phyloP scores from a whole-genome alignment of 306 rosid species.

The Ziziphus jujuba region DNA sequence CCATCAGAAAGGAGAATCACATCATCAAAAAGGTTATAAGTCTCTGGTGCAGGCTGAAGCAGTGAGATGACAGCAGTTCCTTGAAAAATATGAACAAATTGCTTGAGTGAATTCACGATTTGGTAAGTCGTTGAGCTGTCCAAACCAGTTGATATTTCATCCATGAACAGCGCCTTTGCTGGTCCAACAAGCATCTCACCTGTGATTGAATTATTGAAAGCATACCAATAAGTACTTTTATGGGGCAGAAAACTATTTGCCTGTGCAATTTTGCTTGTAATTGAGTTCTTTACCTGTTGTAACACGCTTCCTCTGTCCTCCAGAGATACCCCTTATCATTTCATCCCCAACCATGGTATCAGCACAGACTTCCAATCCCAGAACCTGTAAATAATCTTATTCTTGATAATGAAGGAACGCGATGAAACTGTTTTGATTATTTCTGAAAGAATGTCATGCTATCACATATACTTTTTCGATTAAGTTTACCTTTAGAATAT shows the following conservation, averaged over 20 bases:
- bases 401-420: background rate
- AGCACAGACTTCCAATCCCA: constrained; percentile 48
- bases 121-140: constrained; percentile 54
- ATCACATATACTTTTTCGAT: background rate
- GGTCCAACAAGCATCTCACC: constrained; percentile 58
- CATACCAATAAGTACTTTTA: background rate
- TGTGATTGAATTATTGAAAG: background rate
- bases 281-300: constrained; percentile 40
- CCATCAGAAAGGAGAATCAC: constrained; percentile 47
- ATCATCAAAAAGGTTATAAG: constrained; percentile 46
- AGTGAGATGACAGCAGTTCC: constrained; percentile 46
- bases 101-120: constrained; percentile 47
- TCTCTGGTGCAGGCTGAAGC: constrained; percentile 59
- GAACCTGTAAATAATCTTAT: constrained; percentile 22
- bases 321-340: constrained; percentile 48
- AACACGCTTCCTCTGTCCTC: constrained; percentile 54
- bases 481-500: constrained; percentile 36
- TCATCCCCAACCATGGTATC: constrained; percentile 45
- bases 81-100: constrained; percentile 33
- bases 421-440: background rate
- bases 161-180: constrained; percentile 48
- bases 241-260: background rate
- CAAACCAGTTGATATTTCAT: constrained; percentile 56
- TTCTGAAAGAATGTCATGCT: background rate
- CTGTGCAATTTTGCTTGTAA: background rate